Evolutionary conservation across 305 asterid species (phyloP), one percentile per base, ranked within the genome.

Genomic region (Striga hermonthica): DNA sequence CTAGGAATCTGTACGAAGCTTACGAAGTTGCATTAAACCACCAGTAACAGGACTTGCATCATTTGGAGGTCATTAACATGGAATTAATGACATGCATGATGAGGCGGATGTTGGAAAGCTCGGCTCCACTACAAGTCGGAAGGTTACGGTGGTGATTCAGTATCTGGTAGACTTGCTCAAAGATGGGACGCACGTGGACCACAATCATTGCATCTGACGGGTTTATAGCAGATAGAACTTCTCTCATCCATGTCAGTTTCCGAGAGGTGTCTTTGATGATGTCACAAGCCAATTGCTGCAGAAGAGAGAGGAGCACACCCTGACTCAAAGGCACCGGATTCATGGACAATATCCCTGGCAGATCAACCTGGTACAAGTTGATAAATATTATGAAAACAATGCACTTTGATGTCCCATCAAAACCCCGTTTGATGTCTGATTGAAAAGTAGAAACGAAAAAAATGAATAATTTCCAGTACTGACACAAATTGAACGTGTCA

Each of bases 191-290:
- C 7, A 81, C 85, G 11, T 85, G 89, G 70, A 82, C 76, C 52
- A 75, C 74, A 38, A 89, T 87, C 86, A 82, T 68, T 5, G 82
- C 81, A 62, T 89, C 94, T 2, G 80, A 57, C 13, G 96, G 92
- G 62, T 83, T 82, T 56, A 89, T 76, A 35, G 92, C 92, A 41
- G 88, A 64, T 0, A 83, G 57, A 35, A 86, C 77, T 64, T 89
- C 93, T 71, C 83, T 79, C 95, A 85, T 89, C 96, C 95, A 89
- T n/a, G 79, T 76, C 35, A 89, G 75, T 58, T 89, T 89, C 55
- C 78, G 80, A 12, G 78, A 54, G 0, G 84, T 71, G 52, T 86
- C 96, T 2, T 72, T 81, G 74, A 67, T 54, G 11, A 83, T 71
- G 68, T 85, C 90, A 67, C 89, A 89, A 0, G 92, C 80, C 67